These are phyloP conservation scores for Paxillus involutus DNA, from an alignment of 768 basidiomycete genomes.

Conservation along the genomic window DNA sequence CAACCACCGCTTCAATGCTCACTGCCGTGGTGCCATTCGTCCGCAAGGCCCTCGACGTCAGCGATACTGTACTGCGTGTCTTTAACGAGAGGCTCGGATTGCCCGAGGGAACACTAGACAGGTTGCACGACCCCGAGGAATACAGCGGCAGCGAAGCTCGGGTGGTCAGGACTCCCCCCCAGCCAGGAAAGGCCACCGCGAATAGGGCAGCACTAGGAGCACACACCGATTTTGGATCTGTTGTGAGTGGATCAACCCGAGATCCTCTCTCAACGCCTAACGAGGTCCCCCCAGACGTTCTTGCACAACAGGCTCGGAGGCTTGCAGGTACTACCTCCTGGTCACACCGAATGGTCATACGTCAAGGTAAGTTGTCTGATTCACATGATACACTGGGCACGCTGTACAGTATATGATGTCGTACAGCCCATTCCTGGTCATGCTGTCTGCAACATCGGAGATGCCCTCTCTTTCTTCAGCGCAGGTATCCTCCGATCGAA, in stretches of 20 bases:
- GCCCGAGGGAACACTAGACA: constrained; percentile 39
- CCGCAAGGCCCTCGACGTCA: constrained; percentile 55
- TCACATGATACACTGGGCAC: too few species aligned
- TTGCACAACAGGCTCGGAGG: constrained; percentile 24
- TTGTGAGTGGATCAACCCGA: constrained; percentile 32
- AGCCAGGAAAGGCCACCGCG: not conserved
- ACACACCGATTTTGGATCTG: constrained; percentile 63
- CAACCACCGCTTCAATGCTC: too few species aligned
- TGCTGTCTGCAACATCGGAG: constrained; percentile 62
- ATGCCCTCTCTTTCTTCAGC: constrained; percentile 42
- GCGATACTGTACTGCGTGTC: constrained; percentile 49
- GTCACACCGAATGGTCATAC: too few species aligned
- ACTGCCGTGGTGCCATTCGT: constrained; percentile 53
- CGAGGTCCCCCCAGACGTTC: not conserved
- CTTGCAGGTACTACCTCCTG: too few species aligned
- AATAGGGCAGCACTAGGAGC: too few species aligned
- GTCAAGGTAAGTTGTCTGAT: too few species aligned
- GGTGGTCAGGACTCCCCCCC: constrained; percentile 42
- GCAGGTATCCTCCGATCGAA: too few species aligned
- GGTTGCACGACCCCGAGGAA: constrained; percentile 45
- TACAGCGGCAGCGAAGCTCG: constrained; percentile 59
- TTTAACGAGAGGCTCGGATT: constrained; percentile 52
- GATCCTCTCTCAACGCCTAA: not conserved
- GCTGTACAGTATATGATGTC: too few species aligned
- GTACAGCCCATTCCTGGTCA: constrained; percentile 51